These are phyloP conservation scores for Komagataella mondaviorum DNA, from an alignment of 805 yeast species.

Conservation along the genomic window DNA sequence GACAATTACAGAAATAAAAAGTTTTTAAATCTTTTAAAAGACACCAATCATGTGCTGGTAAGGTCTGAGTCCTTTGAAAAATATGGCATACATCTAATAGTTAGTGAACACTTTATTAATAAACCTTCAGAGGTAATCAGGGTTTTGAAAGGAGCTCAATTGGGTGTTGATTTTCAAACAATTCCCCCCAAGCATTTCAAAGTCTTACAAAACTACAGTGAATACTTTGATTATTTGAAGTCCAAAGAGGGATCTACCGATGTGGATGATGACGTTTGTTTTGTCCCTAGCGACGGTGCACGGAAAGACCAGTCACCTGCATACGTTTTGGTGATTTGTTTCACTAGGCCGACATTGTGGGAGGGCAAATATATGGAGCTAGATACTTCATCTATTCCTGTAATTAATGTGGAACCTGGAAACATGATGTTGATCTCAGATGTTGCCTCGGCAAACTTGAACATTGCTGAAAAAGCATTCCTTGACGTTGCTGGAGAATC, in stretches of 20 bases:
- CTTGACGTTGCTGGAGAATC: slow-evolving; percentile 42
- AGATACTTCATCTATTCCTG: slow-evolving; percentile 29
- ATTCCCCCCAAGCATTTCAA: slow-evolving; percentile 19
- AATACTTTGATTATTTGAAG: slow-evolving; percentile 5
- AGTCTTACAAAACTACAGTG: slow-evolving; percentile 15
- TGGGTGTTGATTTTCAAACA: slow-evolving; percentile 34
- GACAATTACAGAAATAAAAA: slow-evolving; percentile 32
- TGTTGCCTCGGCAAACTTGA: slow-evolving; percentile 41
- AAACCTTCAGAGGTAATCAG: slow-evolving; percentile 28
- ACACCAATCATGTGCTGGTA: slow-evolving; percentile 62
- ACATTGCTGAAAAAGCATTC: slow-evolving; percentile 41
- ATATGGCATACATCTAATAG: slow-evolving; percentile 71
- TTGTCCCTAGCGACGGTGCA: not conserved
- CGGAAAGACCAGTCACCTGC: slow-evolving; percentile 18
- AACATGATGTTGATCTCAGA: slow-evolving; percentile 57
- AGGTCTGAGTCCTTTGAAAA: slow-evolving; percentile 57
- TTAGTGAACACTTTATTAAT: slow-evolving; percentile 40
- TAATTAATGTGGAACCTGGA: slow-evolving; percentile 52
- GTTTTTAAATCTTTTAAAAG: slow-evolving; percentile 43
- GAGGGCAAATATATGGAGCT: slow-evolving; percentile 63
- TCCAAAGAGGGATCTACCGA: slow-evolving; percentile 3
- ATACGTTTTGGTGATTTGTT: slow-evolving; percentile 61
- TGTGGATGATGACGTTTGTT: slow-evolving; percentile 8
- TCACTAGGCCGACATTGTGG: slow-evolving; percentile 83
- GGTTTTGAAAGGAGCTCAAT: slow-evolving; percentile 29